Conservation (phyloP, 2,329 filamentous ascomycete species). For the Xenosphaeropsis pyriputrescens region DNA sequence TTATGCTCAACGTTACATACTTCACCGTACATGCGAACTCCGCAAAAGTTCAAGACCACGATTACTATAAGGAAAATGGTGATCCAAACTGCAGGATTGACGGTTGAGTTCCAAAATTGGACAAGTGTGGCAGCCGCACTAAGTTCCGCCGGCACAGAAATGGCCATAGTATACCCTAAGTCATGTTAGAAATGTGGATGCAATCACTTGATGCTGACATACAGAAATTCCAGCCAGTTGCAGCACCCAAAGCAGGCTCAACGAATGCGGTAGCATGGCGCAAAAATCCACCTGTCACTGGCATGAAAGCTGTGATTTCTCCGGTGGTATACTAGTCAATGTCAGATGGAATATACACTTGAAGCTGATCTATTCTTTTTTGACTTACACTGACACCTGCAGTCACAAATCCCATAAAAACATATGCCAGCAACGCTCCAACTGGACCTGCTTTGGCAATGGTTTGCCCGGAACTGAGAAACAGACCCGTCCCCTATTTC, state of each 20-base stretch:
- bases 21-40: conserved; percentile 5
- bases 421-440: conserved; percentile 55
- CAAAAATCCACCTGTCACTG: conserved; percentile 61
- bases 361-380: conserved; percentile 71
- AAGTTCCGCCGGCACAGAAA: conserved; percentile 1
- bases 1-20: too few relatives aligned
- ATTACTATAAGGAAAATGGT: conserved; percentile 51
- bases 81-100: conserved; percentile 70
- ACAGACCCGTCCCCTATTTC: conserved; percentile 28
- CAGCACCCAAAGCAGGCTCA: conserved; percentile 65
- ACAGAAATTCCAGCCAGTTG: conserved; percentile 28
- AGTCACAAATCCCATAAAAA: conserved; percentile 52
- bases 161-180: neutral
- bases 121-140: neutral
- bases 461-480: conserved; percentile 29
- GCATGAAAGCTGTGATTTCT: conserved; percentile 23
- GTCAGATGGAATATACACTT: neutral
- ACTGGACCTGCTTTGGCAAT: conserved; percentile 34
- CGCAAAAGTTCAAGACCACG: conserved; percentile 48
- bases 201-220: neutral
- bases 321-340: neutral
- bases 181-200: neutral
- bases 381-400: conserved; percentile 63
- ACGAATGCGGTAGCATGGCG: conserved; percentile 65
- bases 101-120: conserved; percentile 27